phyloP scores from a whole-genome alignment of 331 rosid species.

The Cucumis variabilis region DNA sequence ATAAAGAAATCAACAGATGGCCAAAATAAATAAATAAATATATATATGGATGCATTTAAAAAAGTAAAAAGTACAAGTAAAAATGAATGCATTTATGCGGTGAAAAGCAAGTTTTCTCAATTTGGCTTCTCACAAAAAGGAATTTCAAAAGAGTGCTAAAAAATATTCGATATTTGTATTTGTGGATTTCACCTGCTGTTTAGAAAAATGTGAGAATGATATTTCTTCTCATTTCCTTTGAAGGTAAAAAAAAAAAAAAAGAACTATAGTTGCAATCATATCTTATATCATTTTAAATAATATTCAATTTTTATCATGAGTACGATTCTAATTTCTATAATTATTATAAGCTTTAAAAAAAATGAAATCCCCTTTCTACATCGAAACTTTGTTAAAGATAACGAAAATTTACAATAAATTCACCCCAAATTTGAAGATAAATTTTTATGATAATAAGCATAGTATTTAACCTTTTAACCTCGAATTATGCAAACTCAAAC shows the following conservation, averaged over 20 bases:
- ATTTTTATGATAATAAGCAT: not conserved
- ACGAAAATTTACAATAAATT: too few species aligned
- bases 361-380: too few species aligned
- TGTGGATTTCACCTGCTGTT: not conserved
- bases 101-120: not conserved
- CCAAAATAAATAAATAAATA: not conserved
- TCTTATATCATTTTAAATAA: too few species aligned
- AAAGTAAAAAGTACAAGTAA: not conserved
- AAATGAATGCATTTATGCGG: not conserved
- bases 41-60: not conserved
- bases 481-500: not conserved
- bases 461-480: not conserved
- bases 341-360: too few species aligned
- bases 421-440: not conserved
- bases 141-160: not conserved
- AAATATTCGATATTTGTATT: not conserved
- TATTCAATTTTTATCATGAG: too few species aligned
- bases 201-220: too few species aligned
- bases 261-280: too few species aligned
- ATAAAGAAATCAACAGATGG: not conserved
- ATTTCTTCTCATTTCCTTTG: too few species aligned
- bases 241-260: too few species aligned
- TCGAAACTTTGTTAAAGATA: too few species aligned
- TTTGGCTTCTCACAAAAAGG: not conserved
- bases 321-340: too few species aligned